Percentiles rank a stretch among this genome's conserved stretches.
Evolutionary conservation across 805 yeast species (phyloP).

Genomic region (Ogataea nitratoaversa): DNA sequence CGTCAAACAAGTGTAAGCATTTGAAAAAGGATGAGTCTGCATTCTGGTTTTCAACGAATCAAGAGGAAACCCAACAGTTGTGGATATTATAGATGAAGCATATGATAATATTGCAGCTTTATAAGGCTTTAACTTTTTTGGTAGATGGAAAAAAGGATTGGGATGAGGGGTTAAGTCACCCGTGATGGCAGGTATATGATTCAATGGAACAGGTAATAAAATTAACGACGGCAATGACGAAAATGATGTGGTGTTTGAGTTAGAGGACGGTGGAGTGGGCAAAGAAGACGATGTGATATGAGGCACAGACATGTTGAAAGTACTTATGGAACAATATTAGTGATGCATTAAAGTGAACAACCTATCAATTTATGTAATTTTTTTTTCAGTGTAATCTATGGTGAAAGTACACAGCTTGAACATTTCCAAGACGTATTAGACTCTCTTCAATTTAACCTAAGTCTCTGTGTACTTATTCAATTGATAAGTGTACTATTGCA

Average conservation of each 20-base stretch:
- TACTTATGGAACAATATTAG: too few species aligned
- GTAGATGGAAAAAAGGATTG: constrained; percentile 46
- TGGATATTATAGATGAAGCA: constrained; percentile 56
- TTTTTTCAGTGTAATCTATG: too few species aligned
- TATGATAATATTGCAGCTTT: constrained; percentile 60
- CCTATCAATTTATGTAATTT: too few species aligned
- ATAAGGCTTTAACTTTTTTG: constrained; percentile 45
- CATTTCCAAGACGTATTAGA: too few species aligned
- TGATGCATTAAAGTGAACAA: too few species aligned
- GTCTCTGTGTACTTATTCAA: too few species aligned
- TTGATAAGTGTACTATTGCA: too few species aligned
- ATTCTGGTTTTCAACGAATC: constrained; percentile 85
- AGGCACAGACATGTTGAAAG: not conserved
- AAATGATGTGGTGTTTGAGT: not conserved
- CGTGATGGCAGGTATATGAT: constrained; percentile 51
- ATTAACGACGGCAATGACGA: not conserved
- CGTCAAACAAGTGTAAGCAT: constrained; percentile 52
- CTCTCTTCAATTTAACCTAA: too few species aligned
- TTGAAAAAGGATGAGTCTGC: constrained; percentile 68
- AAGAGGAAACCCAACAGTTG: constrained; percentile 75
- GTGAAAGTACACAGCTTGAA: too few species aligned
- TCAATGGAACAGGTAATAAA: not conserved
- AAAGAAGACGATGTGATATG: not conserved
- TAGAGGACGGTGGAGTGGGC: not conserved
- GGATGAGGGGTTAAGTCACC: constrained; percentile 42